Percentiles rank a stretch among this genome's conserved stretches.
phyloP scores from a whole-genome alignment of 2,329 filamentous ascomycete species.

The Colletotrichum cordylinicola region DNA sequence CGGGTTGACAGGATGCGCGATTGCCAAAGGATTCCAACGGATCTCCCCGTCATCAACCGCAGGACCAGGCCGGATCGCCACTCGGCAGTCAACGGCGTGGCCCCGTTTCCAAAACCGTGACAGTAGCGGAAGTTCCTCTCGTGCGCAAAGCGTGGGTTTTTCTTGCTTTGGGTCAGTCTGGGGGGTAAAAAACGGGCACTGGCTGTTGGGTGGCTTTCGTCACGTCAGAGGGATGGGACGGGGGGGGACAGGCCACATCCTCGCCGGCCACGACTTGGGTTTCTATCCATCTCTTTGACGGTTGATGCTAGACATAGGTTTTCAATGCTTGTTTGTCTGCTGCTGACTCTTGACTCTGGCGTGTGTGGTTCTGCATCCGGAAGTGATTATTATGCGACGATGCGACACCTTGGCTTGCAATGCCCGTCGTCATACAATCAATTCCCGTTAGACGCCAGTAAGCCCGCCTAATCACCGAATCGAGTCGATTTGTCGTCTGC shows the following conservation, averaged over 20 bases:
- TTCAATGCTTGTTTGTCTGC: not conserved
- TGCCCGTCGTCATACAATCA: not conserved
- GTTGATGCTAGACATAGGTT: not conserved
- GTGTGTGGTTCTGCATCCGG: not conserved
- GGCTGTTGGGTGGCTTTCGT: not conserved
- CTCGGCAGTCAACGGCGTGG: not conserved
- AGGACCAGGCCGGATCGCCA: not conserved
- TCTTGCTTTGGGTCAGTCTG: not conserved
- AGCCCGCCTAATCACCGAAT: not conserved
- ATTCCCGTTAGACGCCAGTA: not conserved
- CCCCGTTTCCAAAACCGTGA: not conserved
- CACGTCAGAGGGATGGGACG: not conserved
- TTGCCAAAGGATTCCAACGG: not conserved
- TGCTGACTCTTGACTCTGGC: not conserved
- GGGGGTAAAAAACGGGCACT: not conserved
- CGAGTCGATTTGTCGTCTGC: not conserved
- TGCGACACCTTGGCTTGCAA: not conserved
- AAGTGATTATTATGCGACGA: not conserved
- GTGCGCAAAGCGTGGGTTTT: not conserved
- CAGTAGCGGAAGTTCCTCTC: not conserved
- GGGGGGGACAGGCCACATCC: not conserved
- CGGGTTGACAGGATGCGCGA: not conserved
- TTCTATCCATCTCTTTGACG: not conserved
- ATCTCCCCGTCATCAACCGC: not conserved
- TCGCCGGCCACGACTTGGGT: not conserved